A percentile compares a stretch with the other conserved stretches of the same genome.
Conservation (phyloP, 495 filamentous ascomycete genomes). For the Beverwykella pulmonaria region DNA sequence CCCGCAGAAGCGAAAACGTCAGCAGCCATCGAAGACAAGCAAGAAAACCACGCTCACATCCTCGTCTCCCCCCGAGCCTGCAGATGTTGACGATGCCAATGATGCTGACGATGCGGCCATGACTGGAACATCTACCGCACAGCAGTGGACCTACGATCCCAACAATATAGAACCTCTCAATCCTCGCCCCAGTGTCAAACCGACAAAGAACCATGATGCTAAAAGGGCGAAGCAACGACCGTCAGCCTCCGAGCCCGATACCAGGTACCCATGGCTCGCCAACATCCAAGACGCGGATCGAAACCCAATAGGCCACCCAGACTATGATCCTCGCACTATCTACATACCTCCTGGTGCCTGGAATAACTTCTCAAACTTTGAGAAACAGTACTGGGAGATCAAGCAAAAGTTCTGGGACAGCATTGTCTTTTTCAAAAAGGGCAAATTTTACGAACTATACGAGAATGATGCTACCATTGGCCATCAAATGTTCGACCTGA, state of each 20-base stretch:
- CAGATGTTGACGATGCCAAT: constrained; percentile 47
- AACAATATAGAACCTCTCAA: constrained; percentile 66
- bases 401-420: constrained; percentile 98
- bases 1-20: constrained; percentile 73
- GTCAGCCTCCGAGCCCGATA: constrained; percentile 74
- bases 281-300: constrained; percentile 79
- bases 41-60: constrained; percentile 58
- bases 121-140: constrained; percentile 63
- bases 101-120: constrained; percentile 59
- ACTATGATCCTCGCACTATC: constrained; percentile 89
- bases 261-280: constrained; percentile 88
- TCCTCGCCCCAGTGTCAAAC: constrained; percentile 50
- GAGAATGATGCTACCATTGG: constrained; percentile 98
- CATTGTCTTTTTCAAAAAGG: constrained; percentile 99
- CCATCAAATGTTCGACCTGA: constrained; percentile 95
- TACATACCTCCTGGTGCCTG: constrained; percentile 81
- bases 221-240: constrained; percentile 71
- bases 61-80: constrained; percentile 42
- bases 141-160: constrained; percentile 85
- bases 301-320: constrained; percentile 76
- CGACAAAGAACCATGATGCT: constrained; percentile 48
- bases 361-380: constrained; percentile 83
- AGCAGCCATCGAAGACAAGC: constrained; percentile 56
- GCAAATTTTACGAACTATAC: constrained; percentile 98
- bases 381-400: constrained; percentile 99